phyloP scores from a whole-genome alignment of 179 eudicot genomes.

The Beta corolliflora region DNA sequence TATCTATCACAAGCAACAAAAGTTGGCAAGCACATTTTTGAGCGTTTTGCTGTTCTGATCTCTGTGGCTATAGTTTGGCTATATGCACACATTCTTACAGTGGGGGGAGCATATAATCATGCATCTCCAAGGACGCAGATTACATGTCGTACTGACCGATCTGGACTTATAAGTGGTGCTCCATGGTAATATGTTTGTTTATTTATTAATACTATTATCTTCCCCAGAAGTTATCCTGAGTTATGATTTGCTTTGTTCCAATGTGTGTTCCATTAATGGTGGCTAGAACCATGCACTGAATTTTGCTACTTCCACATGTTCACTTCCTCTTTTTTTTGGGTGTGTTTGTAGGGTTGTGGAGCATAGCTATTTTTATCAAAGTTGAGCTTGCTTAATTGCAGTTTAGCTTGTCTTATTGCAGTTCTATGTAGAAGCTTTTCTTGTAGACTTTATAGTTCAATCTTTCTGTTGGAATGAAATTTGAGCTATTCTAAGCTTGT shows the following conservation, averaged over 20 bases:
- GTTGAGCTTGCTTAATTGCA: neutral
- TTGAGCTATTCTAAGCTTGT: no score
- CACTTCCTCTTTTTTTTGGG: neutral
- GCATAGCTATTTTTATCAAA: neutral
- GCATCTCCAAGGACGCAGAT: constrained; percentile 68
- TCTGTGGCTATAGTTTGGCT: constrained; percentile 82
- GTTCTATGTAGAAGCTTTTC: no score
- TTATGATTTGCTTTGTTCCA: neutral
- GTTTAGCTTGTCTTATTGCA: neutral
- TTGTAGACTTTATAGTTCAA: no score
- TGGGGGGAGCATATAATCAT: constrained; percentile 82
- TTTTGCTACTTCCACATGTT: neutral
- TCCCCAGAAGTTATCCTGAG: neutral
- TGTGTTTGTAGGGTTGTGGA: neutral
- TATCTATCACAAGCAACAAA: constrained; percentile 55
- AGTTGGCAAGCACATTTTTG: constrained; percentile 52
- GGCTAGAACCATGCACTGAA: neutral
- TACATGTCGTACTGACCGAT: constrained; percentile 80
- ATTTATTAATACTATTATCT: neutral
- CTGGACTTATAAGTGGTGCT: constrained; percentile 77
- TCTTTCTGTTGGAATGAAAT: no score
- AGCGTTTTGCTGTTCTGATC: constrained; percentile 77
- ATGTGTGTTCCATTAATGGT: neutral
- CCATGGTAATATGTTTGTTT: constrained; percentile 58
- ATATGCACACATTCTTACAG: constrained; percentile 79